Evolutionary conservation across 257 asterid species (phyloP).

Genomic region (Jacaranda copaia): DNA sequence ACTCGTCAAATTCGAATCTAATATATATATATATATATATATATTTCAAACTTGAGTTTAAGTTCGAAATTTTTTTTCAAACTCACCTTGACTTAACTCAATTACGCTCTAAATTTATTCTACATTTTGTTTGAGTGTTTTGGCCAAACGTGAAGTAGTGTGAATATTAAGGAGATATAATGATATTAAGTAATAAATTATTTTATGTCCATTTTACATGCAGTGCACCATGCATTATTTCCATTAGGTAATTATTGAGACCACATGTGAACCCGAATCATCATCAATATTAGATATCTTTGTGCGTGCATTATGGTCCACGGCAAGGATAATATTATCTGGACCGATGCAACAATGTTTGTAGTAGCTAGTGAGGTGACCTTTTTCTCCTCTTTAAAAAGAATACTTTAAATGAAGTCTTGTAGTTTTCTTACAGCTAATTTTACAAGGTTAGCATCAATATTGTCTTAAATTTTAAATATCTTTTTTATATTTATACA

Average conservation of each 20-base stretch:
- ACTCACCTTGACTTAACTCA: no score
- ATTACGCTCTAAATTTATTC: no score
- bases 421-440: not conserved
- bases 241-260: conserved; percentile 47
- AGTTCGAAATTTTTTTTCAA: no score
- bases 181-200: not conserved
- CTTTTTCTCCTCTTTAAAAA: not conserved
- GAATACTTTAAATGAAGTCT: not conserved
- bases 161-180: not conserved
- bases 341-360: conserved; percentile 1
- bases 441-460: not conserved
- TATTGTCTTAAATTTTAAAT: not conserved
- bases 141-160: not conserved
- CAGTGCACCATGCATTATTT: conserved; percentile 9
- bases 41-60: no score
- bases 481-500: no score
- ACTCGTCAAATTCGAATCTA: no score
- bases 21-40: no score
- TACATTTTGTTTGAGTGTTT: not conserved
- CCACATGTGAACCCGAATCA: conserved; percentile 48
- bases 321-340: conserved; percentile 24
- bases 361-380: conserved; percentile 14
- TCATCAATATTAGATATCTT: conserved; percentile 39
- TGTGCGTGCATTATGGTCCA: conserved; percentile 53
- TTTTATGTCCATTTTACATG: conserved; percentile 19